These are phyloP conservation scores for Croton setiger DNA, from an alignment of 441 rosid genomes.

Conservation along the genomic window DNA sequence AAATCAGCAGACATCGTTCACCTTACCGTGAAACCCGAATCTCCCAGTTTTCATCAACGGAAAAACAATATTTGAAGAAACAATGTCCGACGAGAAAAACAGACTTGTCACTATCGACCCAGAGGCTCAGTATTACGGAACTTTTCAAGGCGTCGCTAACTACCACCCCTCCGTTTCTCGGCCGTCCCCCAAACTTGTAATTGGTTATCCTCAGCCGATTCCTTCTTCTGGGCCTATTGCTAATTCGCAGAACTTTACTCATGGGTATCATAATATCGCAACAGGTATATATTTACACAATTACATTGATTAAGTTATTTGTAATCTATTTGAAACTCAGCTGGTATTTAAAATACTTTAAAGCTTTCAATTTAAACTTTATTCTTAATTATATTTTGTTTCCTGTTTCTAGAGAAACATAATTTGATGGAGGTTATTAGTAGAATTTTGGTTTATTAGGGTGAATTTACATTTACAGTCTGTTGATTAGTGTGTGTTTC, in stretches of 20 bases:
- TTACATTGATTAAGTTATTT: background rate
- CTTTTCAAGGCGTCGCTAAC: constrained; percentile 90
- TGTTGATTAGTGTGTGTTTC: background rate
- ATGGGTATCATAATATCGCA: constrained; percentile 40
- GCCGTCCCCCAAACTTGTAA: constrained; percentile 28
- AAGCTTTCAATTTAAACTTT: background rate
- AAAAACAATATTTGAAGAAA: background rate
- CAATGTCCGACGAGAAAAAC: constrained; percentile 46
- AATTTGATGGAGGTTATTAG: background rate
- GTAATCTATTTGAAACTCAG: background rate
- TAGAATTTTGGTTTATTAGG: background rate
- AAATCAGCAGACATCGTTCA: background rate
- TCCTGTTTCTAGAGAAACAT: background rate
- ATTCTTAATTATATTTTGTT: background rate
- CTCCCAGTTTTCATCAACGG: background rate
- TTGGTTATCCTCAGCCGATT: constrained; percentile 41
- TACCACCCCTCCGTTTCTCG: constrained; percentile 39
- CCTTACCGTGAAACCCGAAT: background rate
- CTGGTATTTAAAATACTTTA: too few relatives aligned
- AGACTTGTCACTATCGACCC: constrained; percentile 30
- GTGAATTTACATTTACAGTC: constrained; percentile 4
- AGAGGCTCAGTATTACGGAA: constrained; percentile 53
- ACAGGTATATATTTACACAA: constrained; percentile 33
- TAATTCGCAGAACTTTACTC: constrained; percentile 27
- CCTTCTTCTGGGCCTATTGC: constrained; percentile 27